Evolutionary conservation across 2,329 filamentous ascomycete genomes (phyloP).

Genomic region (Sordariomycetes sp.): DNA sequence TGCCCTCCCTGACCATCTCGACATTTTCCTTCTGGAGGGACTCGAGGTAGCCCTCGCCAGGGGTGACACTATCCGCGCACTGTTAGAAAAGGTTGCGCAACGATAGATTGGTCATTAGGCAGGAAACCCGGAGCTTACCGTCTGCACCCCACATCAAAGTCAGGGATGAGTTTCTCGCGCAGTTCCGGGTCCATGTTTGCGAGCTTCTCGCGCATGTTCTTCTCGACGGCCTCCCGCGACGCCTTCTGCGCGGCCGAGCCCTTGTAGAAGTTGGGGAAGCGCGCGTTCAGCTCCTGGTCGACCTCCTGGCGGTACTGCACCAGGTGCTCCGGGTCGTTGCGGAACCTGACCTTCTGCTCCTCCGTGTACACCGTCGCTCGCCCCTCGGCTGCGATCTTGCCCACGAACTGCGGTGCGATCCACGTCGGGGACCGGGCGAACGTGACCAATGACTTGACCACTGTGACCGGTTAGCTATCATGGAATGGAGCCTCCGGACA

Average conservation of each 20-base stretch:
- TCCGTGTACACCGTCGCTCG: constrained; percentile 17
- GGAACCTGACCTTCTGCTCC: constrained; percentile 25
- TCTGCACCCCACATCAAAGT: constrained; percentile 5
- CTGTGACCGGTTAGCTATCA: constrained; percentile 5
- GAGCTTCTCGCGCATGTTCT: constrained; percentile 30
- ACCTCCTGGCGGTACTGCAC: constrained; percentile 29
- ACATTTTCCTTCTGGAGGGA: constrained; percentile 15
- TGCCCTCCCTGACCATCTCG: constrained; percentile 10
- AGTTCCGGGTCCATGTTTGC: constrained; percentile 9
- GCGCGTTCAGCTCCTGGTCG: constrained; percentile 27
- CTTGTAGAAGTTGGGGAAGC: constrained; percentile 29
- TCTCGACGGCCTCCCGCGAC: constrained; percentile 25
- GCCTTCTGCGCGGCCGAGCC: constrained; percentile 26
- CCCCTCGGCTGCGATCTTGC: constrained; percentile 15
- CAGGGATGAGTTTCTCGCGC: not conserved
- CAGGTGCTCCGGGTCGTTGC: constrained; percentile 25
- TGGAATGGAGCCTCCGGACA: too few relatives aligned
- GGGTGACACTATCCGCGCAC: constrained; percentile 9
- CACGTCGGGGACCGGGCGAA: constrained; percentile 20
- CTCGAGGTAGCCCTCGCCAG: constrained; percentile 16
- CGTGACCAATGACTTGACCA: constrained; percentile 12
- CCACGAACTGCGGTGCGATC: constrained; percentile 16
- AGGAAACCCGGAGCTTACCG: not conserved
- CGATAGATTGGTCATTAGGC: not conserved
- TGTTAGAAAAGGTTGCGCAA: not conserved